Percentiles rank a stretch among this genome's conserved stretches.
Evolutionary conservation across 805 yeast species (phyloP).

Genomic region (Maudiozyma turicensis): DNA sequence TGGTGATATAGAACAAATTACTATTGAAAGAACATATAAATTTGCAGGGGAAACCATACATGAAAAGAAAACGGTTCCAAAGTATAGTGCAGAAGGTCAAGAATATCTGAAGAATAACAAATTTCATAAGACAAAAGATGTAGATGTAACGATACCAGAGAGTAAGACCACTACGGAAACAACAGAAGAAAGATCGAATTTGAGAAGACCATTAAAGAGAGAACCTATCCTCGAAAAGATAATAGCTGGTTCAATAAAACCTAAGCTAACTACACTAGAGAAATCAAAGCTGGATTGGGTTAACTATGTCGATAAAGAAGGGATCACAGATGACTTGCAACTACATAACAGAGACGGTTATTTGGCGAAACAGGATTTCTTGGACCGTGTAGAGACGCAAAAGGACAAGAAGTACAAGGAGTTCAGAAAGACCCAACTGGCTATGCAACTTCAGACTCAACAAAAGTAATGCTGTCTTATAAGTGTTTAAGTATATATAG

Average conservation of each 20-base stretch:
- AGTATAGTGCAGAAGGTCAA: slow-evolving; percentile 75
- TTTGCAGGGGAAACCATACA: slow-evolving; percentile 81
- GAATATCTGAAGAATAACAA: slow-evolving; percentile 59
- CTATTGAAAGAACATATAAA: slow-evolving; percentile 67
- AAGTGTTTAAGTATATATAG: neutral
- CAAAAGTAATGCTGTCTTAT: neutral
- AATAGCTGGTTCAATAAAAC: slow-evolving; percentile 54
- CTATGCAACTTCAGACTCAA: slow-evolving; percentile 14
- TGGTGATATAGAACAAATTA: slow-evolving; percentile 41
- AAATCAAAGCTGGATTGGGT: slow-evolving; percentile 95
- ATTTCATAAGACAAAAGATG: slow-evolving; percentile 23
- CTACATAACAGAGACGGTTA: slow-evolving; percentile 83
- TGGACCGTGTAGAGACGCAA: slow-evolving; percentile 54
- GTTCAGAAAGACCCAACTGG: slow-evolving; percentile 29
- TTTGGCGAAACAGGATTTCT: slow-evolving; percentile 83
- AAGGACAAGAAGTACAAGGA: slow-evolving; percentile 33
- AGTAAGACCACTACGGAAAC: neutral
- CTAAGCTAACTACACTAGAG: slow-evolving; percentile 83
- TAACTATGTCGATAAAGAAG: slow-evolving; percentile 77
- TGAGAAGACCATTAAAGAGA: slow-evolving; percentile 55
- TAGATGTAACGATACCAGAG: slow-evolving; percentile 11
- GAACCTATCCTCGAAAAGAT: slow-evolving; percentile 72
- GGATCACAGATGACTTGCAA: slow-evolving; percentile 72
- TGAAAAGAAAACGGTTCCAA: slow-evolving; percentile 70
- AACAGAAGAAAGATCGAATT: slow-evolving; percentile 18